Conservation (phyloP, 345 rosid species). For the Firmiana major region DNA sequence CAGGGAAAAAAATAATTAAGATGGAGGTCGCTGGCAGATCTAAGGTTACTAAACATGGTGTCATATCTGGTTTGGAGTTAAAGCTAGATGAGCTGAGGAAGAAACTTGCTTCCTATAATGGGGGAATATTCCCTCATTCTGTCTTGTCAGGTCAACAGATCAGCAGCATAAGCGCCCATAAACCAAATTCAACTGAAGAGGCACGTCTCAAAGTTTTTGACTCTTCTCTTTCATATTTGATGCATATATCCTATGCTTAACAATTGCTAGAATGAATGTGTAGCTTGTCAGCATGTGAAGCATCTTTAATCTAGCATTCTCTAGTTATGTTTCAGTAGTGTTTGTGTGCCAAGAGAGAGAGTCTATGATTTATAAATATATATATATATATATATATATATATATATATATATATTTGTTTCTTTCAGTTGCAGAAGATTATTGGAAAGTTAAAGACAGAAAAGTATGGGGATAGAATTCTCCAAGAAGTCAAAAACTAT, state of each 20-base stretch:
- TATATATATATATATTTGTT: neutral
- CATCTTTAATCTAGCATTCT: neutral
- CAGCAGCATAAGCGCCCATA: constrained; percentile 46
- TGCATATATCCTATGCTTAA: neutral
- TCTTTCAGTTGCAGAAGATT: constrained; percentile 73
- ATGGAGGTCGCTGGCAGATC: constrained; percentile 52
- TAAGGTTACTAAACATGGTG: constrained; percentile 42
- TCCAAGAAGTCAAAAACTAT: constrained; percentile 52
- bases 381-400: neutral
- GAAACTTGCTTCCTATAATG: constrained; percentile 59
- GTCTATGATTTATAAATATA: neutral
- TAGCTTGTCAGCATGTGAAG: neutral
- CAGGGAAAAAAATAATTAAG: constrained; percentile 63
- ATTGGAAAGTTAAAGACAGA: constrained; percentile 80
- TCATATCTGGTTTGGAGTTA: constrained; percentile 48
- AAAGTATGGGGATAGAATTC: constrained; percentile 70
- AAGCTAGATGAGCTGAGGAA: constrained; percentile 80
- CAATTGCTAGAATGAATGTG: neutral
- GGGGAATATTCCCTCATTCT: constrained; percentile 84
- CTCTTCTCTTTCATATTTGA: neutral
- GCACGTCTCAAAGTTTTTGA: constrained; percentile 30
- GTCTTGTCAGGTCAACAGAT: constrained; percentile 77
- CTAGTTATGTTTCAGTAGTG: neutral
- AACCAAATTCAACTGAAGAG: constrained; percentile 61
- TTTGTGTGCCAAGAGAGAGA: neutral